Percentiles rank a stretch among this genome's conserved stretches.
Conservation (phyloP, 1,139 yeast species). For the Kodamaea derodonti region DNA sequence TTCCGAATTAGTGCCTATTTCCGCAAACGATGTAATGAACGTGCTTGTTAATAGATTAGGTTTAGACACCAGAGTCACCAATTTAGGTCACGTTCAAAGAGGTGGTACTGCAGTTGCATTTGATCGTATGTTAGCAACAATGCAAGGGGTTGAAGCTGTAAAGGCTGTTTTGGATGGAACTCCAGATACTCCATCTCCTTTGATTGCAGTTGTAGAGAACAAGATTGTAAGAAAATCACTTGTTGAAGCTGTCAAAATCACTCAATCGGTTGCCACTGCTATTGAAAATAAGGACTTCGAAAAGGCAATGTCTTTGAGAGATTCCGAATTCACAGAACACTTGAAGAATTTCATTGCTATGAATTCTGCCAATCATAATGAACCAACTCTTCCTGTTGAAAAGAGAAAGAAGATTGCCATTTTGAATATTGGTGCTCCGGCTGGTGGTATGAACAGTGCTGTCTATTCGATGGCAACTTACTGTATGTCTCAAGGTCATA, state of each 20-base stretch:
- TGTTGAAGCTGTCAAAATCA: constrained; percentile 83
- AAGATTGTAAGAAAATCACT: constrained; percentile 79
- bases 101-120: constrained; percentile 97
- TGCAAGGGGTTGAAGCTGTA: constrained; percentile 97
- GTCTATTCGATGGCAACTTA: constrained; percentile 88
- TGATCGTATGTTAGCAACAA: constrained; percentile 85
- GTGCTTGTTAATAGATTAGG: constrained; percentile 72
- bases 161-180: constrained; percentile 85
- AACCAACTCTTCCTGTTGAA: constrained; percentile 48
- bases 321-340: constrained; percentile 80
- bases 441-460: constrained; percentile 94
- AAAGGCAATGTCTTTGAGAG: constrained; percentile 82
- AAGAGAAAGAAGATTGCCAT: constrained; percentile 71
- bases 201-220: constrained; percentile 88
- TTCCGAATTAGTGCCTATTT: constrained; percentile 73
- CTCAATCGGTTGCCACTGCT: constrained; percentile 84
- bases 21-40: constrained; percentile 73
- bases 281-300: constrained; percentile 76
- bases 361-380: constrained; percentile 63
- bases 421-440: constrained; percentile 93
- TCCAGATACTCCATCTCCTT: constrained; percentile 90
- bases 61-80: constrained; percentile 90
- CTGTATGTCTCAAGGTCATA: constrained; percentile 88
- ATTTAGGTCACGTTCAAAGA: constrained; percentile 95
- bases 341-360: constrained; percentile 68